Evolutionary conservation across 495 filamentous ascomycete genomes (phyloP), one percentile per base, ranked within the genome.

Genomic region (Penicillium lividum): DNA sequence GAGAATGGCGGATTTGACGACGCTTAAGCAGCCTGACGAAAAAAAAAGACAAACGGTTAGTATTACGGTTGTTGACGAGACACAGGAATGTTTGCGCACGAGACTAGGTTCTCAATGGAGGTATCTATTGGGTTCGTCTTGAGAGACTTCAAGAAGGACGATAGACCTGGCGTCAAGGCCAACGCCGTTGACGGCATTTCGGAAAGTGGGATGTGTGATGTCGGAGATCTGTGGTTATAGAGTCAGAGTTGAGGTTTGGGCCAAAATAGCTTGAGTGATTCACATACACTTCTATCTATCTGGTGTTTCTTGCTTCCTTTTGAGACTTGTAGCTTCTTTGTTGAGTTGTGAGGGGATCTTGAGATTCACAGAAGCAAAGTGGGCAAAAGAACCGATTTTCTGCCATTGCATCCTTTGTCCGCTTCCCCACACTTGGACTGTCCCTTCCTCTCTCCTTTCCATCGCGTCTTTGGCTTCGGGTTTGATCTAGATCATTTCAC

Each of bases 1-100:
- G 84, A 9, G 92, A 90, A 65, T 89, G 90, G 55, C 82, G 83
- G 63, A 98, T 94, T 68, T 97, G 92, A 64, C 93, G 82, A 67
- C 92, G 81, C 72, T 96, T 96, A 36, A 98, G 83, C 34, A 96
- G 86, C 47, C 92, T 96, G 34, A 4, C 29, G 28, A 31, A 6
- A 16, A n/a, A 28, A 47, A 31, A 49, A 49, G 4, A 5, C 25
- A n/a, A 7, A 50, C 15, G 28, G 30, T 52, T 27, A 52, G 49
- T 15, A 22, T 36, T 18, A 28, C 16, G n/a, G 33, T 52, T 9
- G 16, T 38, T 22, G 5, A 8, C 43, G 29, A 46, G 48, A 25
- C 29, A 54, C 50, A 46, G 6, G 30, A 22, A 45, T 22, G 54
- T 51, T 58, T 34, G 73, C 88, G 62, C 73, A 96, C 90, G 88